Base-by-base conservation (phyloP, 345 rosid genomes). In the rapeseed (Brassica napus) region DNA sequence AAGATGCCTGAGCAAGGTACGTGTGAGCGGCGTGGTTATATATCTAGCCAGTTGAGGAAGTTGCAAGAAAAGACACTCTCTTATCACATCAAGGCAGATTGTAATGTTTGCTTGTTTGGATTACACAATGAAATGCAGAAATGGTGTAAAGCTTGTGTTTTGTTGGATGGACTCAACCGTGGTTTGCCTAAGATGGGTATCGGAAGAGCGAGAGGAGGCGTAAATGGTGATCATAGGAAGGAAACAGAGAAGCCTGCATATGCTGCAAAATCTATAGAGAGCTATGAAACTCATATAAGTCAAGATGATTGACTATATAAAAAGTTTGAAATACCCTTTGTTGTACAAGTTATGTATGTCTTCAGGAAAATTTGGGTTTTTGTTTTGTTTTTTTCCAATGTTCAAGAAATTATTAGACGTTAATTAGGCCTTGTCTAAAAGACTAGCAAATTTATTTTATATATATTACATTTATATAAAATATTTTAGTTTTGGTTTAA, bases 1-100 rank as follows among this genome's bases (percentile, higher is more conserved):
- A 94, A 91, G 82, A 92, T 92, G 98, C 98, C 97, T 21, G 98
- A 94, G 86, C 97, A 92, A 85, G 98, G 98, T 37, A 91, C 86
- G 1, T 95, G 99, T 70, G 94, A 91, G 86, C 84, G 92, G 30
- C 91, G 99, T 60, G 98, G 99, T 9, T 95, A 95, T 75, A 93
- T 95, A 18, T 92, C 99, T 55, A 93, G 99, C 85, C 99, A 95
- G 94, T 97, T 92, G 74, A 77, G 71, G 32, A 49, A 32, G 26
- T 31, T 31, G 42, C 67, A 31, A 31, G 42, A 31, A 64, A 64
- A 64, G 34, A 15, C 44, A 7, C 68, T 32, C 42, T 32, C 24
- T 64, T 64, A 32, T 64, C 12, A 32, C 44, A 32, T 64, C 44
- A 32, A 34, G 15, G 34, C 65, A 14, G 2, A 14, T 16, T 35